phyloP scores from a whole-genome alignment of 2,329 filamentous ascomycete genomes.

The Penicillium expansum region DNA sequence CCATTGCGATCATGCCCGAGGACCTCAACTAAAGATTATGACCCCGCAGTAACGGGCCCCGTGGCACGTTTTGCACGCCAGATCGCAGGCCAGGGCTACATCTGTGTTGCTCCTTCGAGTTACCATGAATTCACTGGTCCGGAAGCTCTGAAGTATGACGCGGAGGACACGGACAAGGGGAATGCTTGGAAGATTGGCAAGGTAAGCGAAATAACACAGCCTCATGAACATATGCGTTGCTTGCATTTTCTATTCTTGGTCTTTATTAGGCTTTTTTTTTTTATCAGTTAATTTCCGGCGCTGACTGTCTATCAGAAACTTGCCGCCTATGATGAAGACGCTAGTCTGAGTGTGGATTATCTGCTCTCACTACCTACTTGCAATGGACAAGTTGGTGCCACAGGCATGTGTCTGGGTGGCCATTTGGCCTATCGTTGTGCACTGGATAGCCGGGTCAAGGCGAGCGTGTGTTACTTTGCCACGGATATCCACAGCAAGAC shows the following conservation, averaged over 20 bases:
- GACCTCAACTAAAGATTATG: neutral
- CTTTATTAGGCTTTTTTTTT: neutral
- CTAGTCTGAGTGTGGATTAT: constrained; percentile 64
- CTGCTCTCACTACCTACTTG: constrained; percentile 73
- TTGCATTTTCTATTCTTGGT: neutral
- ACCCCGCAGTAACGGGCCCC: constrained; percentile 72
- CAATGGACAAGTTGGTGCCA: constrained; percentile 73
- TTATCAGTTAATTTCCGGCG: neutral
- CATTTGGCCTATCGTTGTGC: constrained; percentile 74
- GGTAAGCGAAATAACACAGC: constrained; percentile 42
- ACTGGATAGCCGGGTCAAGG: constrained; percentile 72
- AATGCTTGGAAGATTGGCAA: constrained; percentile 85
- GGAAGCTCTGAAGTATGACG: constrained; percentile 80
- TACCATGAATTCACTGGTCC: constrained; percentile 93
- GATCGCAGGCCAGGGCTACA: constrained; percentile 89
- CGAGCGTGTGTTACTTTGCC: constrained; percentile 83
- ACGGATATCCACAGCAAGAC: constrained; percentile 83
- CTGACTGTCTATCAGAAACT: constrained; percentile 57
- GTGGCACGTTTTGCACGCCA: constrained; percentile 86
- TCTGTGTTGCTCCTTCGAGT: constrained; percentile 83
- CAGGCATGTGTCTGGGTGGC: constrained; percentile 90
- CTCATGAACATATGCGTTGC: too few species aligned
- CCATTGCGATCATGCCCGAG: neutral
- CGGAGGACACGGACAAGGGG: constrained; percentile 78
- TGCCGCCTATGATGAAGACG: constrained; percentile 80